These are phyloP conservation scores for Excoecaria agallocha DNA, from an alignment of 345 rosid species.

Conservation along the genomic window DNA sequence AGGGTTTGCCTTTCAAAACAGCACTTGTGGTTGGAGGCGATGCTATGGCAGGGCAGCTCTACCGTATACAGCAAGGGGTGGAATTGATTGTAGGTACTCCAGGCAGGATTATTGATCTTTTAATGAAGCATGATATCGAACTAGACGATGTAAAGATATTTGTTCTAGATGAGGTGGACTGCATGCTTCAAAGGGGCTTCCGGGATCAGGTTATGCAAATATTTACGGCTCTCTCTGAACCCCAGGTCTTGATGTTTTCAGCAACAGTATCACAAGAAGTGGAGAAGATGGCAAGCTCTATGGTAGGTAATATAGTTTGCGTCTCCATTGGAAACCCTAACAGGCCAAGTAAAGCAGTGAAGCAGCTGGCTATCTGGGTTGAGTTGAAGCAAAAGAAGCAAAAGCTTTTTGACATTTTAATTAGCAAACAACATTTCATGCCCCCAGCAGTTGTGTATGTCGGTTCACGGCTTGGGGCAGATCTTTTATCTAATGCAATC, in stretches of 20 bases:
- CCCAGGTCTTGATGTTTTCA: constrained; percentile 80
- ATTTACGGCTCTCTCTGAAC: constrained; percentile 62
- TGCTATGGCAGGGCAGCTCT: constrained; percentile 69
- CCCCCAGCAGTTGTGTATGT: constrained; percentile 82
- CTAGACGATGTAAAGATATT: constrained; percentile 48
- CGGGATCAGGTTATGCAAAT: constrained; percentile 89
- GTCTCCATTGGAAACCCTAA: constrained; percentile 65
- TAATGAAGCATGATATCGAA: constrained; percentile 60
- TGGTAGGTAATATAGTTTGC: constrained; percentile 41
- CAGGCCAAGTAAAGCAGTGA: constrained; percentile 66
- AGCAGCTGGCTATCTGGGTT: constrained; percentile 85
- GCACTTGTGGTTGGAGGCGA: constrained; percentile 94
- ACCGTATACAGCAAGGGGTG: constrained; percentile 80
- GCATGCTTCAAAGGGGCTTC: constrained; percentile 90
- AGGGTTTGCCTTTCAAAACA: constrained; percentile 84
- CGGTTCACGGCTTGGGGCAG: constrained; percentile 86
- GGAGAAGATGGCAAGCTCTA: constrained; percentile 60
- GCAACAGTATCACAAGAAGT: constrained; percentile 72
- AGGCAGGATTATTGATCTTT: constrained; percentile 82
- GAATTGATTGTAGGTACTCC: constrained; percentile 86
- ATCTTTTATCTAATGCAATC: constrained; percentile 78
- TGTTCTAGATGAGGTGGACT: constrained; percentile 89
- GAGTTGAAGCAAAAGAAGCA: constrained; percentile 89
- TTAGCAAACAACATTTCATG: constrained; percentile 66
- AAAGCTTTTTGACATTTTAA: constrained; percentile 82